Conservation (phyloP, 345 rosid genomes). For the Euclidium syriacum region DNA sequence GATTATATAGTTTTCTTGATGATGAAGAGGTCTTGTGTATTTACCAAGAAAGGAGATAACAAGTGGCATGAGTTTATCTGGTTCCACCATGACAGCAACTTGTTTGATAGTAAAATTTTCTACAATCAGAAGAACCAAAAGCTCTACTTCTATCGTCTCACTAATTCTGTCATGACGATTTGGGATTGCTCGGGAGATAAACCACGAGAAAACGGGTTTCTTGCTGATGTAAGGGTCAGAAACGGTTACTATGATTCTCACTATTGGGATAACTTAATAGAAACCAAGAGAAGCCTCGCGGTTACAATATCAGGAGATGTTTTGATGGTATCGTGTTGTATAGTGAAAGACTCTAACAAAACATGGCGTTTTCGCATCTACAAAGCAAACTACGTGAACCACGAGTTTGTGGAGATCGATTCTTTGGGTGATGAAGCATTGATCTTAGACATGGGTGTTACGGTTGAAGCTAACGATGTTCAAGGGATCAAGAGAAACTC, state of each 20-base stretch:
- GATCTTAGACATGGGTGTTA: neutral
- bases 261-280: too few species aligned
- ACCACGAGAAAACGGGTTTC: neutral
- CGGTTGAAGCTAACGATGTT: neutral
- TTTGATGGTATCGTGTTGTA: neutral
- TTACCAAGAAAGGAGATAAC: neutral
- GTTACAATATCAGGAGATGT: neutral
- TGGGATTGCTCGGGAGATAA: slow-evolving; percentile 4
- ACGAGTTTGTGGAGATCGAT: neutral
- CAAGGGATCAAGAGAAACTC: slow-evolving; percentile 9
- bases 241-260: too few species aligned
- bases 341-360: neutral
- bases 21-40: neutral
- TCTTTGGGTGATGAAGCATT: neutral
- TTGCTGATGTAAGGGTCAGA: too few species aligned
- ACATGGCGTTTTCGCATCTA: neutral
- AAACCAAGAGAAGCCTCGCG: too few species aligned
- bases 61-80: neutral
- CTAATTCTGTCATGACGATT: too few species aligned
- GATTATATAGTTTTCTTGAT: neutral
- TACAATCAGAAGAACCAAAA: neutral
- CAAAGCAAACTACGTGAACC: neutral
- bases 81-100: too few species aligned
- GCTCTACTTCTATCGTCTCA: neutral
- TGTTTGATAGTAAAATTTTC: neutral